Base-by-base conservation (phyloP, 192 early-diverging fungal genomes). In the Coemansia pectinata region DNA sequence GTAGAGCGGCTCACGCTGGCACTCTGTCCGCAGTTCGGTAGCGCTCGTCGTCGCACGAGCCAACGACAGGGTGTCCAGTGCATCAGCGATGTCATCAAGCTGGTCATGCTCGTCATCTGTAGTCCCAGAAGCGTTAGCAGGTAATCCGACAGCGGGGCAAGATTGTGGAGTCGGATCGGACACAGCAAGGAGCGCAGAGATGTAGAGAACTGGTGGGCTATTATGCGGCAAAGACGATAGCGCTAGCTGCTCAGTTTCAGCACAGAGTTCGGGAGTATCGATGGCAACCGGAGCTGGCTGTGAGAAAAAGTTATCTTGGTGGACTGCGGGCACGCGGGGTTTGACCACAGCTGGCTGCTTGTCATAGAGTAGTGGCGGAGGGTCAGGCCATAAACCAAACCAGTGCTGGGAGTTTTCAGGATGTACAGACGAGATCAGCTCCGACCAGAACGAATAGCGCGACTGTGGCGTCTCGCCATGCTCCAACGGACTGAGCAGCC, bases 51-150 rank as follows among this genome's bases (percentile, higher is more conserved):
- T 38, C 2, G 53, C 42, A 11, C 55, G 15, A 1, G 65, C 64
- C 40, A 83, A 57, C 3, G 80, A 83, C 34, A 83, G 62, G 11
- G 40, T 58, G 21, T 83, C 76, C 34, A 83, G 69, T 0, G 76
- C 58, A 21, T 27, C 36, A 0, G 69, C 52, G n/a, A 63, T 42
- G 14, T 0, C 15, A 2, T 74, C 70, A 0, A 83, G 68, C 27
- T 60, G 36, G 3, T 70, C 72, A 14, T 55, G 33, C 25, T 57
- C 42, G 2, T 8, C 47, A 50, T 21, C 19, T 50, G 69, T 39
- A 55, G 52, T 10, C 27, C 11, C 52, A 12, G 29, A 31, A 5
- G 1, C 15, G 8, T 33, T 17, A 12, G 15, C 14, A 34, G 55
- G 15, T 34, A 31, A 1, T 2, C 17, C 23, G 31, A 0, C 6